A percentile compares a stretch with the other conserved stretches of the same genome.
phyloP scores from a whole-genome alignment of 495 filamentous ascomycete species.

The Melanomma pulvis-pyrius region DNA sequence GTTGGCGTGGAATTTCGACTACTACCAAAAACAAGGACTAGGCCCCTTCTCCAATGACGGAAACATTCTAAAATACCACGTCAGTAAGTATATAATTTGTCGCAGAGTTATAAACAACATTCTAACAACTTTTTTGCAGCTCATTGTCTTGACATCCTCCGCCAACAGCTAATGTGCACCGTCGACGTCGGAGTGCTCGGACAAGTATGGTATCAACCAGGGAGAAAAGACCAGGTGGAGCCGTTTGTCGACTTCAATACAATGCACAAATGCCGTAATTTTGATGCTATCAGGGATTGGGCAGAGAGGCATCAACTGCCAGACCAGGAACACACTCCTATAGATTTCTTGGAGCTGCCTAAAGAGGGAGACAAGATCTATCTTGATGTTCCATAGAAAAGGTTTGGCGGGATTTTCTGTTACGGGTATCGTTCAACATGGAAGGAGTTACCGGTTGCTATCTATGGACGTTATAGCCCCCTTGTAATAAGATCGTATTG shows the following conservation, averaged over 20 bases:
- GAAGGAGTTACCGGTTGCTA: too few relatives aligned
- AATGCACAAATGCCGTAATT: conserved; percentile 59
- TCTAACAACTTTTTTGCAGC: conserved; percentile 26
- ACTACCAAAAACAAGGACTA: conserved; percentile 53
- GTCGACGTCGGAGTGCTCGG: conserved; percentile 58
- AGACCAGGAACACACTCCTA: conserved; percentile 37
- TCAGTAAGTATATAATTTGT: conserved; percentile 33
- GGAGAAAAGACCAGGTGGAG: conserved; percentile 44
- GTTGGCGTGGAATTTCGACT: conserved; percentile 60
- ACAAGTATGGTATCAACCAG: conserved; percentile 55
- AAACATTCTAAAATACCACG: conserved; percentile 53
- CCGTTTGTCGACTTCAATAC: conserved; percentile 62
- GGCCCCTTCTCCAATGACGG: conserved; percentile 57
- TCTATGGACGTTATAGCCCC: too few relatives aligned
- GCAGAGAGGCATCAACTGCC: conserved; percentile 54
- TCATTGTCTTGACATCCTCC: conserved; percentile 60
- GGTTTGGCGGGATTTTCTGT: too few relatives aligned
- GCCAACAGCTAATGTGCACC: conserved; percentile 62
- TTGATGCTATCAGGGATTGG: conserved; percentile 56
- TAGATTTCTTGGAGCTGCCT: conserved; percentile 51
- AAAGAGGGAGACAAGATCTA: conserved; percentile 48
- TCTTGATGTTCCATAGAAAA: conserved; percentile 11
- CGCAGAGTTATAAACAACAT: background rate
- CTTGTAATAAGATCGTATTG: too few relatives aligned
- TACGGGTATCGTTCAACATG: too few relatives aligned